These are phyloP conservation scores for Hordeum marinum DNA, from an alignment of 176 grass and related monocot genomes.

Conservation along the genomic window DNA sequence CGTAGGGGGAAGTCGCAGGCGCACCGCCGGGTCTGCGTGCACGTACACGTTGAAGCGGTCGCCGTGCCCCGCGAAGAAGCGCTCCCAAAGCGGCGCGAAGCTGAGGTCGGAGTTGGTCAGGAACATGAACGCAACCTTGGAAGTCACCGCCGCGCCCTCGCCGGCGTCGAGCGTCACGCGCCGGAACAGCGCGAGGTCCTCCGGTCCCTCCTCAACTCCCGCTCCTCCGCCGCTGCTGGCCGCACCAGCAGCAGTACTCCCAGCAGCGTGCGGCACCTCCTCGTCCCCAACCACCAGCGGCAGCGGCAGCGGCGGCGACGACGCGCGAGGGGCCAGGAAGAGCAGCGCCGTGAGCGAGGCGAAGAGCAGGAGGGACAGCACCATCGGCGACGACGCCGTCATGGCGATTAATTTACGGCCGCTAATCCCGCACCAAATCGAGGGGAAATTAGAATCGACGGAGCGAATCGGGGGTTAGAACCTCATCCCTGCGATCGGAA, in stretches of 20 bases:
- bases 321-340: slow-evolving; percentile 20
- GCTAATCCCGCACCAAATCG: background rate
- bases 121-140: slow-evolving; percentile 91
- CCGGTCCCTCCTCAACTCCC: slow-evolving; percentile 15
- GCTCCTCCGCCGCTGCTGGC: background rate
- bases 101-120: slow-evolving; percentile 74
- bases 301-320: slow-evolving; percentile 16
- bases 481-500: background rate
- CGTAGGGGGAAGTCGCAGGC: slow-evolving; percentile 15
- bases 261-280: background rate
- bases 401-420: background rate
- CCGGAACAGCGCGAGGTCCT: slow-evolving; percentile 56
- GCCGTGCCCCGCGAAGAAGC: slow-evolving; percentile 60
- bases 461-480: background rate
- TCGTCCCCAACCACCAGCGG: background rate
- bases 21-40: slow-evolving; percentile 57
- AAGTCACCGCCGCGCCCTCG: background rate
- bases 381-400: slow-evolving; percentile 26
- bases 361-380: slow-evolving; percentile 46
- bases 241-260: background rate
- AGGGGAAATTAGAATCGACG: background rate
- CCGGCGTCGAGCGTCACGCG: slow-evolving; percentile 38
- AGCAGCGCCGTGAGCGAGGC: slow-evolving; percentile 44
- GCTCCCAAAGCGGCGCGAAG: slow-evolving; percentile 83
- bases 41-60: slow-evolving; percentile 54